phyloP scores from a whole-genome alignment of 129 eudicot species.

The Ambrosia trifida region DNA sequence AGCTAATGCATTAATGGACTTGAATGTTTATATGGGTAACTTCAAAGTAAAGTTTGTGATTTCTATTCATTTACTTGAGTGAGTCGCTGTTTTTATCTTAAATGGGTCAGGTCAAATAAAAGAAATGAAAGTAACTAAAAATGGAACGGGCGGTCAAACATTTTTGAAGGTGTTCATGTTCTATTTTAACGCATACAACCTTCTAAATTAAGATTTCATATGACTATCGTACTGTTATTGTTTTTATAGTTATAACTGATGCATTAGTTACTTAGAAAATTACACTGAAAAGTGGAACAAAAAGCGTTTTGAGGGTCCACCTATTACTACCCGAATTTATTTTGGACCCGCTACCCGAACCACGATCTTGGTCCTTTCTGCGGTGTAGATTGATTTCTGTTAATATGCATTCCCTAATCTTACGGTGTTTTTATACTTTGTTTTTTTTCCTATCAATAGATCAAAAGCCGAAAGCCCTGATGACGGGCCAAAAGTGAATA shows the following conservation, averaged over 20 bases:
- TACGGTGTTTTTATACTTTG: not conserved
- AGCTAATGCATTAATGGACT: not conserved
- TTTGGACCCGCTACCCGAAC: not conserved
- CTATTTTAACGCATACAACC: not conserved
- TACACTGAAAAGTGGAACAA: not conserved
- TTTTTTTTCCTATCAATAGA: constrained; percentile 38
- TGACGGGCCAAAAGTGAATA: constrained; percentile 66
- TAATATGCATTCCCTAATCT: not conserved
- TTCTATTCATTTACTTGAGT: constrained; percentile 6
- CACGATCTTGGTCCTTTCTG: not conserved
- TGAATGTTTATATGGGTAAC: not conserved
- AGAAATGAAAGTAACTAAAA: not conserved
- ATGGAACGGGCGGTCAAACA: not conserved
- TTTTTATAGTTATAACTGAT: not conserved
- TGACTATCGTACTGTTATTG: not conserved
- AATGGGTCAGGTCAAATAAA: constrained; percentile 9
- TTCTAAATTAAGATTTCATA: not conserved
- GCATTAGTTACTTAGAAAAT: not conserved
- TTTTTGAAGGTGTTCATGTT: not conserved
- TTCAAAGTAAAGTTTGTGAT: not conserved
- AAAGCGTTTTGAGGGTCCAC: not conserved
- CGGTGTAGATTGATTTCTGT: constrained; percentile 18
- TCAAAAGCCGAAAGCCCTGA: constrained; percentile 52
- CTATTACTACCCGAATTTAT: not conserved
- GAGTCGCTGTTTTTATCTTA: not conserved